These are phyloP conservation scores for Oryza longistaminata DNA, from an alignment of 176 grass and related monocot species.

Conservation along the genomic window DNA sequence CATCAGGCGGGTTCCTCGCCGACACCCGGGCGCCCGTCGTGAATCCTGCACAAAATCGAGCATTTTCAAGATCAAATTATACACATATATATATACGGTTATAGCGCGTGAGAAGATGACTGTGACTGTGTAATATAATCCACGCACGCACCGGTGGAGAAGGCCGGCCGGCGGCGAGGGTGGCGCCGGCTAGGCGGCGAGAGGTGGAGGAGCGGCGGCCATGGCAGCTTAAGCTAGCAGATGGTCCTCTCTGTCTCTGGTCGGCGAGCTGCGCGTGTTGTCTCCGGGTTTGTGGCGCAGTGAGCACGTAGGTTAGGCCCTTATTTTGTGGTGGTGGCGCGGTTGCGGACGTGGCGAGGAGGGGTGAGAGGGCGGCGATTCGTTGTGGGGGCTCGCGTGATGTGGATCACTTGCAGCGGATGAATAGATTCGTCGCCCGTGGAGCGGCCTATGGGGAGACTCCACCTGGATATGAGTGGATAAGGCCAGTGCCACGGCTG, in stretches of 20 bases:
- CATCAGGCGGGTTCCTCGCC: constrained; percentile 58
- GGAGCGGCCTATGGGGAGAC: constrained; percentile 44
- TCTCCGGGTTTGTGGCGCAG: background rate
- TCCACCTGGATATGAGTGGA: constrained; percentile 73
- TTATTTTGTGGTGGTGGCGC: constrained; percentile 38
- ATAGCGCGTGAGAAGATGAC: background rate
- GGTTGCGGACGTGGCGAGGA: background rate
- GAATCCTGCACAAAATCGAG: constrained; percentile 41
- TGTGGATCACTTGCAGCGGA: constrained; percentile 71
- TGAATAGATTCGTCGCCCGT: constrained; percentile 49
- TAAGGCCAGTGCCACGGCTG: constrained; percentile 49
- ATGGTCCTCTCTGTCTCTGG: background rate
- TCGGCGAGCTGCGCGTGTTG: background rate
- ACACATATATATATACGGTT: background rate
- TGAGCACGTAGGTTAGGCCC: background rate
- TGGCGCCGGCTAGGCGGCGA: constrained; percentile 51
- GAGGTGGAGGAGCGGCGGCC: constrained; percentile 63
- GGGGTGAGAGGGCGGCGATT: constrained; percentile 11
- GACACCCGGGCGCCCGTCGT: constrained; percentile 39
- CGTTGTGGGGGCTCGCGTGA: constrained; percentile 45
- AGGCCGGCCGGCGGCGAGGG: constrained; percentile 48
- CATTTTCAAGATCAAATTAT: background rate
- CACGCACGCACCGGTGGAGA: constrained; percentile 49
- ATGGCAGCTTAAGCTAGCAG: constrained; percentile 24
- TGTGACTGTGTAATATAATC: background rate